Evolutionary conservation across 169 alveolate species (phyloP), one percentile per base, ranked within the genome.

Genomic region (Cryptosporidium bovis): DNA sequence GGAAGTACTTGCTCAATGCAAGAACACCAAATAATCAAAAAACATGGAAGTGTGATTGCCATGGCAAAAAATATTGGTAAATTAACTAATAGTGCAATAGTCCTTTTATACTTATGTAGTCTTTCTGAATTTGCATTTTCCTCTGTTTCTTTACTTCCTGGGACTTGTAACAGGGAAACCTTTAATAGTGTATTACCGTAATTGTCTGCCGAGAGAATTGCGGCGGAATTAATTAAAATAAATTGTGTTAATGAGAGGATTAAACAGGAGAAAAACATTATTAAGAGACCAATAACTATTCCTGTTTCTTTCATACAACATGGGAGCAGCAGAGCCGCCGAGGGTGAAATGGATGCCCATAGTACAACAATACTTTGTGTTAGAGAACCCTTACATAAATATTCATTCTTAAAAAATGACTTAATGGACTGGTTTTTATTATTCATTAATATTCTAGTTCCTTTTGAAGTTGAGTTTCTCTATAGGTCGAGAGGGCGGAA

Each of bases 291-390:
- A 20, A 77, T 16, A 12, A 77, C 20, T 29, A 77, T 77, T 60
- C 87, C 87, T 16, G 87, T 77, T 40, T 77, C 87, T 24, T 62
- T 77, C 87, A 77, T 77, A 77, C 87, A 77, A 8, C 77, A 56
- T 20, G 87, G 87, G 20, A 77, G 64, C 62, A 77, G 71, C 27
- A 77, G 65, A 48, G 55, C 87, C 15, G 87, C 87, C 33, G 87
- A 77, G 15, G 87, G 87, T 24, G 87, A 77, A 60, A 77, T 77
- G n/a, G 87, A 77, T 20, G 87, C 87, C 87, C 87, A 77, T 60
- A 77, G 20, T 56, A 77, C 87, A 60, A 77, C 87, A 33, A 77
- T 62, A 62, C 48, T 77, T 62, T 77, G 87, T 10, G 33, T 20
- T 77, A 77, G 29, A 77, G 87, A 77, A 77, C 87, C 87, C 40